Percentiles rank a stretch among this genome's conserved stretches.
These are phyloP conservation scores for Colletotrichum navitas DNA, from an alignment of 2,329 filamentous ascomycete species.

Conservation along the genomic window DNA sequence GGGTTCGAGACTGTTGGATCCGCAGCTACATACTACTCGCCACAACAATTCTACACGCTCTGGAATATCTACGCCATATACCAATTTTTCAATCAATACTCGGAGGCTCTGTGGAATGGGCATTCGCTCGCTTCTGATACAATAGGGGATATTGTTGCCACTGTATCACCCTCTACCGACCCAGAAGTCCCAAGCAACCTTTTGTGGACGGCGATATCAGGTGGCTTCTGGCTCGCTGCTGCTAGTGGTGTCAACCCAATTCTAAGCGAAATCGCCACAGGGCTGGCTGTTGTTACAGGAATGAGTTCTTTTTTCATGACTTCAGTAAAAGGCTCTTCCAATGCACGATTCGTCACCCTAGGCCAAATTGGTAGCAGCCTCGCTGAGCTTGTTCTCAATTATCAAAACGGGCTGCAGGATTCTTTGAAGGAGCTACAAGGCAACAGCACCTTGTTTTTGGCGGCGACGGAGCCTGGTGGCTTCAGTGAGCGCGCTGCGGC, in stretches of 20 bases:
- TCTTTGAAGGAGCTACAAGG: constrained; percentile 43
- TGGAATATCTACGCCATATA: constrained; percentile 49
- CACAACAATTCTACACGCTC: constrained; percentile 47
- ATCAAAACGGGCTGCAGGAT: constrained; percentile 43
- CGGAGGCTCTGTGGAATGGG: constrained; percentile 45
- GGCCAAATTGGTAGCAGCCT: constrained; percentile 45
- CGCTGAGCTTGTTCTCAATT: constrained; percentile 46
- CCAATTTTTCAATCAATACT: constrained; percentile 49
- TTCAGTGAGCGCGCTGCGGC: constrained; percentile 47
- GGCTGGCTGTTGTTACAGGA: constrained; percentile 34
- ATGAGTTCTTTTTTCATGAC: constrained; percentile 35
- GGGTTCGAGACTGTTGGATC: constrained; percentile 41
- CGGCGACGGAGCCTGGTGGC: constrained; percentile 43
- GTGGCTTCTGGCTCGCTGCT: constrained; percentile 42
- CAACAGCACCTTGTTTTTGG: constrained; percentile 44
- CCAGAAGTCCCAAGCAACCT: constrained; percentile 41
- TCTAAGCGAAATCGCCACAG: constrained; percentile 35
- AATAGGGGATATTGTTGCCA: constrained; percentile 46
- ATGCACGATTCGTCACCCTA: constrained; percentile 46
- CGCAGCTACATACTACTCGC: constrained; percentile 43
- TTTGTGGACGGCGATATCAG: constrained; percentile 44
- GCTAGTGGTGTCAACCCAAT: constrained; percentile 38
- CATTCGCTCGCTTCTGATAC: constrained; percentile 46
- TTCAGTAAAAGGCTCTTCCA: constrained; percentile 37
- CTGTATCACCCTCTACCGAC: constrained; percentile 45